A percentile compares a stretch with the other conserved stretches of the same genome.
Conservation (phyloP, 805 yeast genomes). For the Lipomyces yamadae region DNA sequence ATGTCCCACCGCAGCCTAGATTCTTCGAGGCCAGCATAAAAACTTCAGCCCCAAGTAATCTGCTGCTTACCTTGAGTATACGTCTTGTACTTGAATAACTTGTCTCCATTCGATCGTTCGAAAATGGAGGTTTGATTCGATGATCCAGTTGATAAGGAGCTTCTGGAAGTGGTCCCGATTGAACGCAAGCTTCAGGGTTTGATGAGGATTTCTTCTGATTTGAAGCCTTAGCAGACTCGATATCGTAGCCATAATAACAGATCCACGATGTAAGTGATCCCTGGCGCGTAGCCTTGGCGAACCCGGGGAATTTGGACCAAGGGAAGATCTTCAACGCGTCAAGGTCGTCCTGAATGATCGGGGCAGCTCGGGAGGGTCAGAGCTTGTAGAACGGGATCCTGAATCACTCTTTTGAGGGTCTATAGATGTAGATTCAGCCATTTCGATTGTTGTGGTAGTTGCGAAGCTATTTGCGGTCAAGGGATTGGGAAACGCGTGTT, state of each 20-base stretch:
- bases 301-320: conserved; percentile 7
- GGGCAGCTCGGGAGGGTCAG: conserved; percentile 5
- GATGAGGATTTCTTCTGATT: conserved; percentile 4
- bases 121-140: too few relatives aligned
- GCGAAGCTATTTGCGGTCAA: too few relatives aligned
- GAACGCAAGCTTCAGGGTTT: too few relatives aligned
- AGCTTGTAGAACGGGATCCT: conserved; percentile 6
- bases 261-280: conserved; percentile 5
- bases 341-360: conserved; percentile 6
- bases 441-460: not conserved
- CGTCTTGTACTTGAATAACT: too few relatives aligned
- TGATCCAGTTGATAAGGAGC: too few relatives aligned
- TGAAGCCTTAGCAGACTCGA: not conserved
- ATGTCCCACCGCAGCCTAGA: too few relatives aligned
- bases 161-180: too few relatives aligned
- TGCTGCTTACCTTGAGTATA: too few relatives aligned
- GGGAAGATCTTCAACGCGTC: not conserved
- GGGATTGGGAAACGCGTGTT: too few relatives aligned
- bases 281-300: conserved; percentile 8
- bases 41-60: too few relatives aligned
- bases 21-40: too few relatives aligned
- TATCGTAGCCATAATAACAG: conserved; percentile 4
- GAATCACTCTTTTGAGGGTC: conserved; percentile 2
- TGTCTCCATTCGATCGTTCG: too few relatives aligned
- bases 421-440: conserved; percentile 6